Evolutionary conservation across 768 basidiomycete genomes (phyloP).

Genomic region (Hericium rajendrae): DNA sequence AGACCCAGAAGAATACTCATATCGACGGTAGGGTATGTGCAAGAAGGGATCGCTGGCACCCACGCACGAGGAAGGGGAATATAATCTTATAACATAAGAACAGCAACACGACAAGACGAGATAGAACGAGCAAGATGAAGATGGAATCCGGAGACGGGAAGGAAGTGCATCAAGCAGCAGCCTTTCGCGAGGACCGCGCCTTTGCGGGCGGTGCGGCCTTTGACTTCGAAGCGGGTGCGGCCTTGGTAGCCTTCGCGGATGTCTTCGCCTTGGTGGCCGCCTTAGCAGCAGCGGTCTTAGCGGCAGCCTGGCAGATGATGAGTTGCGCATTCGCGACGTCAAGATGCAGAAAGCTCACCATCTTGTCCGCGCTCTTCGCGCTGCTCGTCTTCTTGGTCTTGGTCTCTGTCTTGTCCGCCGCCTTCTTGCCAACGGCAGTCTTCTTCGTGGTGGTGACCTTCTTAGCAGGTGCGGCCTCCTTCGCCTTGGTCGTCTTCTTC

Average conservation of each 20-base stretch:
- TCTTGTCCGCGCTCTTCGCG: constrained; percentile 25
- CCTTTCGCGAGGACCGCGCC: neutral
- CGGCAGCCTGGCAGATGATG: constrained; percentile 6
- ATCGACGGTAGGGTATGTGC: neutral
- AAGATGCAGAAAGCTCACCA: constrained; percentile 15
- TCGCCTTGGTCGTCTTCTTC: constrained; percentile 28
- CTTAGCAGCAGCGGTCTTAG: neutral
- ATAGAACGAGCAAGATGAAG: neutral
- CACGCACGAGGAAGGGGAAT: neutral
- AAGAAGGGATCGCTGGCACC: neutral
- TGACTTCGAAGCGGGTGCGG: constrained; percentile 4
- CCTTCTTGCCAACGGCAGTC: constrained; percentile 26
- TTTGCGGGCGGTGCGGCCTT: constrained; percentile 1
- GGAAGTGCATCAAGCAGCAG: neutral
- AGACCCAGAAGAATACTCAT: neutral
- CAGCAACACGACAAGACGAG: neutral
- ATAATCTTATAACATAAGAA: constrained; percentile 17
- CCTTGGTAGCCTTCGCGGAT: neutral
- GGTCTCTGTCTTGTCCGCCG: neutral
- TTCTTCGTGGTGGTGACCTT: constrained; percentile 28
- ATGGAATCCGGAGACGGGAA: neutral
- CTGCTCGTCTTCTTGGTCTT: constrained; percentile 14
- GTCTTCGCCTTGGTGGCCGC: constrained; percentile 9
- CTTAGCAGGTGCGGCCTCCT: constrained; percentile 23
- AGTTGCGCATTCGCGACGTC: neutral